A percentile compares a stretch with the other conserved stretches of the same genome.
Conservation (phyloP, 768 basidiomycete genomes). For the Fistulinella prunicolor region DNA sequence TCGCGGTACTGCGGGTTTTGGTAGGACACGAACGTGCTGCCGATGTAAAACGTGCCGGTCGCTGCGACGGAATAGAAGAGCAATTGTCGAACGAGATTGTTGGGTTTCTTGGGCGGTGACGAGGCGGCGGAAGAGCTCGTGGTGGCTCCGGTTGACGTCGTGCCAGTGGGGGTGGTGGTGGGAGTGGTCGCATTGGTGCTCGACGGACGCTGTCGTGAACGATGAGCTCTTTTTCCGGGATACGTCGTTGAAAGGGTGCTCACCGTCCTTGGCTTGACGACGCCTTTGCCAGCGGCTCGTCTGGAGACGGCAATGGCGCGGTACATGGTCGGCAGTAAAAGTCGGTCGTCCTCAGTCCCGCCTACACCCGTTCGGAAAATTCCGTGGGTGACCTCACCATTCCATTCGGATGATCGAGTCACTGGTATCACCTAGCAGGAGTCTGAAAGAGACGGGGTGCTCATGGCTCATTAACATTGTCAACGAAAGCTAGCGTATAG, state of each 20-base stretch:
- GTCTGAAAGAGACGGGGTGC: no score
- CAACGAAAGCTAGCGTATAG: no score
- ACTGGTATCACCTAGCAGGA: no score
- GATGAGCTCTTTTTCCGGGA: background rate
- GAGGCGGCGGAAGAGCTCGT: conserved; percentile 17
- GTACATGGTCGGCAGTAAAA: conserved; percentile 35
- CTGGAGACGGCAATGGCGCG: conserved; percentile 57
- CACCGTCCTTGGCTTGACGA: conserved; percentile 60
- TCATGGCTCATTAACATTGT: no score
- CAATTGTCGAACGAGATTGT: conserved; percentile 52
- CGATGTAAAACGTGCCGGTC: conserved; percentile 76
- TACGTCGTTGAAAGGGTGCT: background rate
- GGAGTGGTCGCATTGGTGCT: conserved; percentile 46
- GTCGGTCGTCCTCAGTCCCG: background rate
- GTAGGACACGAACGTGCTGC: conserved; percentile 76
- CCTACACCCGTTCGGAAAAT: conserved; percentile 5
- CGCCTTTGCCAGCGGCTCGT: conserved; percentile 45
- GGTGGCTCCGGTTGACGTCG: conserved; percentile 11
- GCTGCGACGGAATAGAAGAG: conserved; percentile 66
- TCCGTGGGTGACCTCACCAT: no score
- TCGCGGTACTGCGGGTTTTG: conserved; percentile 79
- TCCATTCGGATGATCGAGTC: no score
- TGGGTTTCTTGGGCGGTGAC: conserved; percentile 48
- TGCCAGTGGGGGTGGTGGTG: background rate
- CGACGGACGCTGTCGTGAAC: conserved; percentile 49